Base-by-base conservation (phyloP, 352 stramenopile genomes). In the Aphanomyces euteiches region DNA sequence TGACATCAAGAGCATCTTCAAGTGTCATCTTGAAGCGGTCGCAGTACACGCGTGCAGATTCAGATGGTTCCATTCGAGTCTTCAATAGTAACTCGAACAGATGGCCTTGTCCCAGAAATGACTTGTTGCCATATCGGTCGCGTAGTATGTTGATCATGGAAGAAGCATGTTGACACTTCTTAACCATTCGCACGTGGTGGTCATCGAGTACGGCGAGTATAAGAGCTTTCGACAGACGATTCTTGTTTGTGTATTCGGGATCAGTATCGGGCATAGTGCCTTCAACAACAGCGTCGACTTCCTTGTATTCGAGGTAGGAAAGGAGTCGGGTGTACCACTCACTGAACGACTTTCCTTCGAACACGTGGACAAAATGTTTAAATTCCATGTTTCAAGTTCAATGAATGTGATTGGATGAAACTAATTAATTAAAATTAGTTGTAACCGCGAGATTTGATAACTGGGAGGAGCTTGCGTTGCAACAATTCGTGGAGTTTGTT, bases 401-500 rank as follows among this genome's bases (percentile, higher is more conserved):
- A 53, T 53, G 45, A 53, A 53, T 53, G 45, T 53, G n/a, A n/a
- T 53, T 15, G 45, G n/a, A 53, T n/a, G 13, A 53, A 53, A 53
- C 45, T 53, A n/a, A 53, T n/a, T 53, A 53, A 53, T 53, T 53
- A n/a, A 53, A 53, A 53, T 53, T 53, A n/a, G 45, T 53, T 53
- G 45, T 53, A n/a, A 53, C 45, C 45, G 45, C 45, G 45, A 53
- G 45, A 53, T 19, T 53, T 53, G 45, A 53, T 53, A 53, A 53
- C n/a, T 15, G 45, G 45, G 1, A 53, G 45, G 2, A 2, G 45
- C 45, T 53, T 53, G 45, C 13, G 13, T 2, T 53, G 13, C 13
- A n/a, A 53, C 13, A 53, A n/a, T 15, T 53, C 2, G 45, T 53
- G 13, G 45, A 53, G 13, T 53, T 19, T 19, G 45, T 53, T 53